Evolutionary conservation across 129 eudicot species (phyloP), one percentile per base, ranked within the genome.

Genomic region (Helichrysum umbraculigerum): DNA sequence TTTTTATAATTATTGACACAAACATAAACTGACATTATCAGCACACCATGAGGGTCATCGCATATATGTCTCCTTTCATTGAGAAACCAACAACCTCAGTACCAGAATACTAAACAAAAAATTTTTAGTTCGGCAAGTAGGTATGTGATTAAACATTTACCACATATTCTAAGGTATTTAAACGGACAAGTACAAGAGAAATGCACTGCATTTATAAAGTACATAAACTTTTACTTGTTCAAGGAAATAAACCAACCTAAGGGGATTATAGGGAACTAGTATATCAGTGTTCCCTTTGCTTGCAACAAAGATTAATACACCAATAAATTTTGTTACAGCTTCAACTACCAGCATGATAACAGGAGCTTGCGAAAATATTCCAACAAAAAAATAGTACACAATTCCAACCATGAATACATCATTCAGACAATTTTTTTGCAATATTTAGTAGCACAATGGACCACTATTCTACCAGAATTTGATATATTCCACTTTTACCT

Each of bases 391-490:
- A 29, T 61, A 30, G 73, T 71, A 71, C 75, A 51, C 66, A 21
- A 71, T 34, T 70, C 56, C 20, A 47, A 62, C 37, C 66, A 72
- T 41, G 37, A 61, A 78, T 50, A 66, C 62, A 47, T 16, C 41
- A 71, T 34, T 22, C 7, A 22, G 22, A 50, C 66, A 47, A 63
- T 22, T 34, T 71, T 25, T 47, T 17, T 19, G 71, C 21, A 15
- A 70, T 30, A 33, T 51, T 35, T 39, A 35, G 37, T n/a, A 58
- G 28, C 76, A 71, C 41, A 67, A 51, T 44, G 82, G 77, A 73
- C 76, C 82, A 78, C 56, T 60, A 70, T 61, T n/a, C 44, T 78
- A 70, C 63, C 76, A 60, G 47, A 42, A 59, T 28, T 60, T 70
- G 25, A 61, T 17, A 70, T 34, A 21, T 33, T 71, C 70, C 34